Conservation (phyloP, 2,329 filamentous ascomycete genomes). For the Mycosphaerelloides madeirae region DNA sequence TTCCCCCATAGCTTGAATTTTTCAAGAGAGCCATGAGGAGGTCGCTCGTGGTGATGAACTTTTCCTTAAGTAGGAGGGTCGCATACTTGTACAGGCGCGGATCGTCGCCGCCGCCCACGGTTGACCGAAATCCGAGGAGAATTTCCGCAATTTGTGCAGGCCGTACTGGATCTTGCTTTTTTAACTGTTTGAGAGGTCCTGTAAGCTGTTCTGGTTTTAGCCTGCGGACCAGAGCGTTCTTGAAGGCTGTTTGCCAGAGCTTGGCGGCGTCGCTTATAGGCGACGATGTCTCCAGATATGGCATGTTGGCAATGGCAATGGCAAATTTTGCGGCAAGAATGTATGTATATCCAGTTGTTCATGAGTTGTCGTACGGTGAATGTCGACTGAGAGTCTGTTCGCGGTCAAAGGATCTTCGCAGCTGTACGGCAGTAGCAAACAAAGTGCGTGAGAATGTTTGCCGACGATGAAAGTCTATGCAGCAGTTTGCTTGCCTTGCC, state of each 20-base stretch:
- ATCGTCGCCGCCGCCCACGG: conserved; percentile 22
- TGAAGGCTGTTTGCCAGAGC: conserved; percentile 9
- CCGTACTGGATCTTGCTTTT: conserved; percentile 8
- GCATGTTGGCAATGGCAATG: background rate
- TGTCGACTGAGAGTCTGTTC: too few relatives aligned
- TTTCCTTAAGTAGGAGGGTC: conserved; percentile 21
- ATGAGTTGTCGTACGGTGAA: too few relatives aligned
- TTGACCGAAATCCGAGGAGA: conserved; percentile 22
- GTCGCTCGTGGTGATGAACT: conserved; percentile 24
- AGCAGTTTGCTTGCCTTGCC: too few relatives aligned
- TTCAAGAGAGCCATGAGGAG: conserved; percentile 28
- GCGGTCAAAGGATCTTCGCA: too few relatives aligned
- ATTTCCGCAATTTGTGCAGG: conserved; percentile 20
- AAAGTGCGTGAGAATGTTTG: too few relatives aligned
- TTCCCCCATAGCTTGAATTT: conserved; percentile 20
- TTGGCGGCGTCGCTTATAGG: conserved; percentile 2
- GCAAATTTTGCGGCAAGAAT: background rate
- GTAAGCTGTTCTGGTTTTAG: conserved; percentile 6
- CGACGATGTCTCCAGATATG: conserved; percentile 1
- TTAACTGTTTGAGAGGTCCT: conserved; percentile 16
- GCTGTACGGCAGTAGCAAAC: too few relatives aligned
- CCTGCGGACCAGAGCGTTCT: conserved; percentile 2
- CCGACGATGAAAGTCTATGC: too few relatives aligned
- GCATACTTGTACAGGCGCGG: conserved; percentile 28
- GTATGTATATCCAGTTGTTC: too few relatives aligned